Evolutionary conservation across 495 filamentous ascomycete species (phyloP), one percentile per base, ranked within the genome.

Genomic region (Neohortaea acidophila): DNA sequence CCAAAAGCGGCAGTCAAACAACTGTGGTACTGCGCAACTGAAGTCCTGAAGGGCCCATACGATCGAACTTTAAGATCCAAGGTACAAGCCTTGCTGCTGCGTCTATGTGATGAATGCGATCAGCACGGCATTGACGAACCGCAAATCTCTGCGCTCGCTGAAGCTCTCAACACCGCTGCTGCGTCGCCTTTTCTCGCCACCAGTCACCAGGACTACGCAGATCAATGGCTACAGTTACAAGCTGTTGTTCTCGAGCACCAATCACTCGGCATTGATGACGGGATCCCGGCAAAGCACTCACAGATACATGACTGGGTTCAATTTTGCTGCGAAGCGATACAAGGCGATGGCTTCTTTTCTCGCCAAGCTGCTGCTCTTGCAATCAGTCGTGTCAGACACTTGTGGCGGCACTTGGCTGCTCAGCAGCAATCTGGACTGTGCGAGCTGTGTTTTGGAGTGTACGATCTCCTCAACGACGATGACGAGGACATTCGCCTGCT

Each of bases 401-500:
- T 20, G 3, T 47, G 48, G 44, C 1, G 5, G 1, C 20, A 23
- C 11, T 12, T 39, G 7, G 13, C 26, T 2, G 21, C 5, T 23
- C 20, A 13, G 5, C 35, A 22, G 11, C 32, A 9, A 11, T 19
- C 12, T 21, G 9, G 12, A 12, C 25, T 40, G 8, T 14, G 44
- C 3, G 25, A 37, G 1, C 32, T 67, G 4, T 72, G 69, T 29
- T 36, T 75, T 18, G 47, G 64, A 5, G 44, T 77, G 3, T 78
- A 76, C 49, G 69, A 80, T 45, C 55, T 66, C 44, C 63, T 94
- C 0, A 77, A 80, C 43, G 89, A 94, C 55, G 89, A 97, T 48
- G 89, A 94, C 48, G 81, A 91, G 30, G 87, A 93, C 27, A 65
- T 93, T 26, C 69, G 87, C 3, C 70, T 77, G 10, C 52, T 71